Percentiles rank a stretch among this genome's conserved stretches.
Evolutionary conservation across 257 asterid species (phyloP).

Genomic region (Solanum bulbocastanum): DNA sequence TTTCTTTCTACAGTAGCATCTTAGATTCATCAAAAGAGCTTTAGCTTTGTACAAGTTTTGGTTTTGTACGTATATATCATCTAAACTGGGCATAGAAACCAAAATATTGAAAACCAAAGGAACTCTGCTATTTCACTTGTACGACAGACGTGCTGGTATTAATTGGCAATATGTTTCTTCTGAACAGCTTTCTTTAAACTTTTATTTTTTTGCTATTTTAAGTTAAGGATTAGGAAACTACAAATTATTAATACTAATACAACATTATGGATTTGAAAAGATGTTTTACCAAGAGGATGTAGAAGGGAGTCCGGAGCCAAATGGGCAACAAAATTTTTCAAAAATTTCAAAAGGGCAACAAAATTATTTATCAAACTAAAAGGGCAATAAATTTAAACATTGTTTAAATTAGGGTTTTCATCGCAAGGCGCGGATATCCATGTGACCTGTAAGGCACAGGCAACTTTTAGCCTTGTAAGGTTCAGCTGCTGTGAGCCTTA

Average conservation of each 20-base stretch:
- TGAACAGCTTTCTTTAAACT: background rate
- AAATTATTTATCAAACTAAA: too few relatives aligned
- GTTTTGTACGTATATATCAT: background rate
- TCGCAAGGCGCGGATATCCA: too few relatives aligned
- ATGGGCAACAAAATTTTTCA: too few relatives aligned
- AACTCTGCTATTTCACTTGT: background rate
- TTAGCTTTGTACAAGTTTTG: background rate
- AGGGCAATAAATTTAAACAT: too few relatives aligned
- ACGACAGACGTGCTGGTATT: background rate
- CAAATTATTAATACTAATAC: background rate
- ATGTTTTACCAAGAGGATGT: background rate
- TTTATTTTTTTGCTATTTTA: background rate
- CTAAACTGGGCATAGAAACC: background rate
- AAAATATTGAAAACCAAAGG: background rate
- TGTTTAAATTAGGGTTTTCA: too few relatives aligned
- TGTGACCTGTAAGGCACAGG: too few relatives aligned
- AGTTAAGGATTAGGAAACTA: background rate
- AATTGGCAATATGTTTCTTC: background rate
- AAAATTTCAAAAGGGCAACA: too few relatives aligned
- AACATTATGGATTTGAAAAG: background rate
- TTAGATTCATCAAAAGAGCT: background rate
- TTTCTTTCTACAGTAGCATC: background rate
- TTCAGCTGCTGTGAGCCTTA: too few relatives aligned
- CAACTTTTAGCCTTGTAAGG: too few relatives aligned
- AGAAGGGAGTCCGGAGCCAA: background rate